phyloP scores from a whole-genome alignment of 2,329 filamentous ascomycete species.

The Xylariomycetidae sp. region DNA sequence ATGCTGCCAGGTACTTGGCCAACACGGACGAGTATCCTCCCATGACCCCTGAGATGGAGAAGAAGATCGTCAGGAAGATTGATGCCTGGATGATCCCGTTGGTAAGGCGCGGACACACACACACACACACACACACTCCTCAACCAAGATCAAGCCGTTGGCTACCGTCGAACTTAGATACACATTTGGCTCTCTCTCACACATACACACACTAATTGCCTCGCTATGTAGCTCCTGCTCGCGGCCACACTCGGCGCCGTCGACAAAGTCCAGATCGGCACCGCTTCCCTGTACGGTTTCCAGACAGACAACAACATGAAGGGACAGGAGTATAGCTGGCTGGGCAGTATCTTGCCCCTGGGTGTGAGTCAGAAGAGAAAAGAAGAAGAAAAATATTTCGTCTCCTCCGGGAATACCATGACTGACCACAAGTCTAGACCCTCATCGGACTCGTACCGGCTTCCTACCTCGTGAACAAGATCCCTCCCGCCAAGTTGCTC shows the following conservation, averaged over 20 bases:
- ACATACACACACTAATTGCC: no score
- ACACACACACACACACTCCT: no score
- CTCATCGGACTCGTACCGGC: constrained; percentile 20
- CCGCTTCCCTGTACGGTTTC: constrained; percentile 30
- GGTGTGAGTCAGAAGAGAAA: no score
- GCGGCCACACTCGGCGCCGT: constrained; percentile 25
- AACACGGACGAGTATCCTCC: constrained; percentile 16
- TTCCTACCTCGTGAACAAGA: constrained; percentile 21
- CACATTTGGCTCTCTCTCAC: not conserved
- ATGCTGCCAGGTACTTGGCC: constrained; percentile 17
- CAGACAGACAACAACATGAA: constrained; percentile 26
- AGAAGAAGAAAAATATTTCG: no score
- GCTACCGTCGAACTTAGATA: no score
- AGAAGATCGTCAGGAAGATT: constrained; percentile 22
- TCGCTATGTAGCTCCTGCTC: constrained; percentile 21
- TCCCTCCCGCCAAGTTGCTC: constrained; percentile 23
- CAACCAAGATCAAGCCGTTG: no score
- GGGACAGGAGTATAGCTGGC: constrained; percentile 28
- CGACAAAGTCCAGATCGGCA: constrained; percentile 29
- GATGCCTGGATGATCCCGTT: constrained; percentile 24
- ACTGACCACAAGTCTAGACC: constrained; percentile 4
- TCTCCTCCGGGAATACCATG: not conserved
- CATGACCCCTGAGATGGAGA: constrained; percentile 25
- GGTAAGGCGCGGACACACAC: no score
- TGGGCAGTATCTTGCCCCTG: constrained; percentile 26